Conservation (phyloP, 345 rosid genomes). For the Gossypium turneri region DNA sequence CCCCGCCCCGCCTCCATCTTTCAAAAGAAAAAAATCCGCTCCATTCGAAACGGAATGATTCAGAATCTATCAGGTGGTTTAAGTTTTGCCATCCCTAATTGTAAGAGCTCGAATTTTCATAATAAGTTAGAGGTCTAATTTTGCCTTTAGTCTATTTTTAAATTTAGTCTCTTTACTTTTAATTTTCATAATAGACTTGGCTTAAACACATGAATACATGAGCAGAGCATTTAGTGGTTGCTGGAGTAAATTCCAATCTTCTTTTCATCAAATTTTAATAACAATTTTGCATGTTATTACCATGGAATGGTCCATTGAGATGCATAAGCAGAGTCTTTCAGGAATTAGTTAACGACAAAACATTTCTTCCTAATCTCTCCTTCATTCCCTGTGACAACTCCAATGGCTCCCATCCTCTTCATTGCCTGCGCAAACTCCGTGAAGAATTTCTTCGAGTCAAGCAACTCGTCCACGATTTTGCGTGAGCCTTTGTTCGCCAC, state of each 20-base stretch:
- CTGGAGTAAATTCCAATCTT: not conserved
- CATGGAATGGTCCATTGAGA: not conserved
- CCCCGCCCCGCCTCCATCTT: too few species aligned
- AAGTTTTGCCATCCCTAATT: too few species aligned
- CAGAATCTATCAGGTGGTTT: too few species aligned
- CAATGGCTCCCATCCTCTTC: slow-evolving; percentile 49
- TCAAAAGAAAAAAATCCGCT: too few species aligned
- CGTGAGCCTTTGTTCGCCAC: slow-evolving; percentile 32
- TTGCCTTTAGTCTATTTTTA: too few species aligned
- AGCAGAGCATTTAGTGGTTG: not conserved
- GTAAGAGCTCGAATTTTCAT: too few species aligned
- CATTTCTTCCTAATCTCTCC: slow-evolving; percentile 65
- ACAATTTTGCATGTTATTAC: not conserved
- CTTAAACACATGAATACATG: not conserved
- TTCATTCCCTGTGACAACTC: slow-evolving; percentile 33
- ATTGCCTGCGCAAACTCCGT: slow-evolving; percentile 53
- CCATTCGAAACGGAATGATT: too few species aligned
- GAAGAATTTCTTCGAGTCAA: slow-evolving; percentile 29
- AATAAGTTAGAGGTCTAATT: too few species aligned
- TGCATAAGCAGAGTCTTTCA: not conserved
- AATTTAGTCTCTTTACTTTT: too few species aligned
- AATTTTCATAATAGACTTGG: too few species aligned
- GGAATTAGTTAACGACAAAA: slow-evolving; percentile 26
- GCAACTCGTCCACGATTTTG: slow-evolving; percentile 15
- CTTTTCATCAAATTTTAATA: not conserved